Evolutionary conservation across 2,329 filamentous ascomycete species (phyloP).

Genomic region (Rutstroemia sp.): DNA sequence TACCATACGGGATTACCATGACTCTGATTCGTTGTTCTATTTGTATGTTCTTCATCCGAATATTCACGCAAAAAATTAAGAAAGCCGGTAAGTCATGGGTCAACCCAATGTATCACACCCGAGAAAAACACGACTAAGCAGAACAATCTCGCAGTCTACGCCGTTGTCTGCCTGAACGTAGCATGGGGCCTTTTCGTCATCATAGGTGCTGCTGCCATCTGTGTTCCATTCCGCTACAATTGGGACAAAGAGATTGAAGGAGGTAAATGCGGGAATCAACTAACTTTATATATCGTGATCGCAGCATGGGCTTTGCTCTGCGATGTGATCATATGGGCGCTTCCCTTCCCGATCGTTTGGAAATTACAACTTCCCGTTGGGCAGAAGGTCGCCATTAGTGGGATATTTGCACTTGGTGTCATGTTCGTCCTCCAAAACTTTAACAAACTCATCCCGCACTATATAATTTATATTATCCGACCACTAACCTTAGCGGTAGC

Average conservation of each 20-base stretch:
- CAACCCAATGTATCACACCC: no score
- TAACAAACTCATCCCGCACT: no score
- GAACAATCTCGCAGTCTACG: background rate
- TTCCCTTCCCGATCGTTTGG: background rate
- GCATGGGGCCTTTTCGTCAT: background rate
- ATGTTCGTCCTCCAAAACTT: background rate
- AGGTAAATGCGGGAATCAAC: background rate
- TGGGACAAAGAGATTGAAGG: background rate
- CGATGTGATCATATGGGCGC: background rate
- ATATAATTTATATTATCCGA: no score
- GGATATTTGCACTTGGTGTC: conserved; percentile 6
- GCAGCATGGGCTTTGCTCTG: background rate
- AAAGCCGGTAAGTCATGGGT: no score
- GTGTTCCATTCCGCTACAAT: background rate
- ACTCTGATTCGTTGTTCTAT: background rate
- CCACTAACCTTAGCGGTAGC: background rate
- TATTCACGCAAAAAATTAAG: background rate
- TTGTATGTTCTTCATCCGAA: background rate
- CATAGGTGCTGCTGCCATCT: background rate
- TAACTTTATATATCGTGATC: background rate
- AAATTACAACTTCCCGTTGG: background rate
- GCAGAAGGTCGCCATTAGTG: background rate
- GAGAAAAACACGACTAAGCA: no score
- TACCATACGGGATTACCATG: background rate
- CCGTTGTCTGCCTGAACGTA: background rate